Evolutionary conservation across 192 early-diverging fungal species (phyloP), one percentile per base, ranked within the genome.

Genomic region (Backusella parvicylindrica): DNA sequence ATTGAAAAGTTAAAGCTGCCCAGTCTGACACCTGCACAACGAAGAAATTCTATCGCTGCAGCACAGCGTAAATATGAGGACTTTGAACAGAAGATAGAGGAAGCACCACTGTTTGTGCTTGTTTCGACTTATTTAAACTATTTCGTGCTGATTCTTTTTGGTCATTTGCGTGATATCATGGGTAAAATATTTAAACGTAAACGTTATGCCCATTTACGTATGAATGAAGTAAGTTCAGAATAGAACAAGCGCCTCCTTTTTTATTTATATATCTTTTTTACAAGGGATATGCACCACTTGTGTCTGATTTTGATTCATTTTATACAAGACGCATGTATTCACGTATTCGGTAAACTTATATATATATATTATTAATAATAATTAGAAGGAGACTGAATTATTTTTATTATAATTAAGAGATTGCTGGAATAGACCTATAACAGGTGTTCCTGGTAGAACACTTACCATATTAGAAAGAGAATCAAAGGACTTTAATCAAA

Each of bases 221-320:
- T 50, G 68, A 79, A 71, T 47, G 50, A 83, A 69, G 81, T 82
- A 68, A 64, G 64, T 15, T 66, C n/a, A n/a, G n/a, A n/a, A n/a
- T n/a, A n/a, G n/a, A n/a, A n/a, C n/a, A n/a, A n/a, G n/a, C n/a
- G n/a, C n/a, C n/a, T 28, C 31, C 33, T 69, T n/a, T 69, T 23
- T n/a, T n/a, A n/a, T n/a, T n/a, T n/a, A n/a, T 6, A 23, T 28
- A 69, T 26, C 18, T 66, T 6, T 4, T 18, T 28, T n/a, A 0
- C 21, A n/a, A 72, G 82, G 90, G 95, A 7, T 94, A 89, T 74
- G 95, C 95, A 56, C 92, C 95, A 33, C 81, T 97, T 74, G 94
- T 92, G 68, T 93, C 92, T 32, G 95, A 95, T 74, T 97, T 97
- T 85, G 94, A 97, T 83, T 95, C 92, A 74, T 92, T 97, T 82